Base-by-base conservation (phyloP, 2,329 filamentous ascomycete genomes). In the Colletotrichum paranaense region DNA sequence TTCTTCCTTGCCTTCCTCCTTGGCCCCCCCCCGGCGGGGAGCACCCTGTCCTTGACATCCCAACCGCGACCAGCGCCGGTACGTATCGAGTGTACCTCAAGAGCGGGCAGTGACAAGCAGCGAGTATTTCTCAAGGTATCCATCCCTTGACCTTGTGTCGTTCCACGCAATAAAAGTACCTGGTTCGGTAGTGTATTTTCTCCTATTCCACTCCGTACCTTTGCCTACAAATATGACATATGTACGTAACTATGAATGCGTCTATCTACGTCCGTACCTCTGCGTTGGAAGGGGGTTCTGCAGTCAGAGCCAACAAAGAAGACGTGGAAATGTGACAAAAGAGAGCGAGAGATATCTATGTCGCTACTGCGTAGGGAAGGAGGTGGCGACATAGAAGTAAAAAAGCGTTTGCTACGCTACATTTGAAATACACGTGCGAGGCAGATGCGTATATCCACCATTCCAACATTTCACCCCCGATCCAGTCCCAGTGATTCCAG, bases 41-140 rank as follows among this genome's bases (percentile, higher is more conserved):
- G 8, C 24, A 14, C 63, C 62, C 28, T 59, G 30, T 55, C 60
- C 67, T 28, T 65, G 32, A 56, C 22, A n/a, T 65, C 52, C 62
- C 62, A 19, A 57, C 42, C 11, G 26, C 64, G 38, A 32, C 32
- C 30, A 57, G n/a, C 12, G 22, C 22, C 4, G 53, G 53, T 28
- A 56, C 22, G 53, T 26, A 56, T 56, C 9, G 53, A 26, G 28
- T 56, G 22, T 56, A 8, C 9, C 16, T 28, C n/a, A 9, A 19
- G 8, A 49, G 42, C 42, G 8, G n/a, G 42, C 42, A 49, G 42
- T 11, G 42, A 22, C 19, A n/a, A 22, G 42, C 53, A 56, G 19
- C 53, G 26, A 24, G 53, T 56, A 26, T 28, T 28, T 56, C 53
- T 56, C 53, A 49, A 49, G 19, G 42, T 49, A 49, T 22, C 19